A percentile compares a stretch with the other conserved stretches of the same genome.
Evolutionary conservation across 306 rosid species (phyloP).

Genomic region (Corylus americana): DNA sequence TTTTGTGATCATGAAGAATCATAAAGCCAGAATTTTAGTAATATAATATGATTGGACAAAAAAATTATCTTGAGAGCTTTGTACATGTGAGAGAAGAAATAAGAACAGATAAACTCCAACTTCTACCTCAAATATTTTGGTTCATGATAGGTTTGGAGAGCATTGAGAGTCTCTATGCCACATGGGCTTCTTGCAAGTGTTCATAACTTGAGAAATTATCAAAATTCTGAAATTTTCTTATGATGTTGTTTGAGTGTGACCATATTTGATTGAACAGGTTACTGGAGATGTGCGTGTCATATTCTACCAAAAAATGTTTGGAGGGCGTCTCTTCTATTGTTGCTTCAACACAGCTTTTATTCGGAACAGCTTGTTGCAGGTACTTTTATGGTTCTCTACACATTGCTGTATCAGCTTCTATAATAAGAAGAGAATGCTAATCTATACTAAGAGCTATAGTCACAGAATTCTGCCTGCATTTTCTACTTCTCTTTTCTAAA

Average conservation of each 20-base stretch:
- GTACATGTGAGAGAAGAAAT: no score
- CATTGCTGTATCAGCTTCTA: constrained; percentile 4
- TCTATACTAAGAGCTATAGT: background rate
- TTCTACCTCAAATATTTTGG: background rate
- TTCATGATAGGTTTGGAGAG: background rate
- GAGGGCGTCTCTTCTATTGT: constrained; percentile 92
- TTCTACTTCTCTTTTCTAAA: background rate
- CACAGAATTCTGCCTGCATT: background rate
- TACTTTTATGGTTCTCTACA: constrained; percentile 27
- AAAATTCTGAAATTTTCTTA: no score
- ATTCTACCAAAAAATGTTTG: constrained; percentile 84
- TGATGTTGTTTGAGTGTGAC: constrained; percentile 3
- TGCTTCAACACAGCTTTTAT: constrained; percentile 94
- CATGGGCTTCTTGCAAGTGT: background rate
- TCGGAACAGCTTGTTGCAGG: constrained; percentile 84
- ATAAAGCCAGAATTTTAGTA: no score
- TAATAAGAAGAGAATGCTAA: constrained; percentile 11
- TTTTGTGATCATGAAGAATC: no score
- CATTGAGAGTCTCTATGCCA: background rate
- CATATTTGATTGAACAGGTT: constrained; percentile 49
- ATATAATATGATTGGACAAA: no score
- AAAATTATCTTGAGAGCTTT: no score
- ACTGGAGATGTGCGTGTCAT: constrained; percentile 85
- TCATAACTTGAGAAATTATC: background rate
- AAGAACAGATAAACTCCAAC: background rate